These are phyloP conservation scores for Fusarium pilosicola DNA, from an alignment of 2,329 filamentous ascomycete species.

Conservation along the genomic window DNA sequence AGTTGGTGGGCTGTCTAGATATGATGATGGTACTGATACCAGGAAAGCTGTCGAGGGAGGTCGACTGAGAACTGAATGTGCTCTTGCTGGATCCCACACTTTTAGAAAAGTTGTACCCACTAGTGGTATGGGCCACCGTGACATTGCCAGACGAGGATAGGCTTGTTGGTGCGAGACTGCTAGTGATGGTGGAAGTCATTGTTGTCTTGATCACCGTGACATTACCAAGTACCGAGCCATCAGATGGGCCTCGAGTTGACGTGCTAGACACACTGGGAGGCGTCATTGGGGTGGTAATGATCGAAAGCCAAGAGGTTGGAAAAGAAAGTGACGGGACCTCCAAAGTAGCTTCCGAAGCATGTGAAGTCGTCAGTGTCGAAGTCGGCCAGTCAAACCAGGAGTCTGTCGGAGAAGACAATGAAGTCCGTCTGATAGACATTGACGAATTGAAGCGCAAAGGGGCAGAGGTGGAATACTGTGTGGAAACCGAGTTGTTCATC, in stretches of 20 bases:
- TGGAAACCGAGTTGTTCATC: constrained; percentile 3
- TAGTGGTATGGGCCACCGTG: constrained; percentile 18
- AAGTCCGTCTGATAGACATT: background rate
- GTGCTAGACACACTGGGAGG: constrained; percentile 8
- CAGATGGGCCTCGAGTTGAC: background rate
- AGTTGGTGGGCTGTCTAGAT: constrained; percentile 10
- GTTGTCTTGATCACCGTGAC: constrained; percentile 12
- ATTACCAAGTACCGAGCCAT: background rate
- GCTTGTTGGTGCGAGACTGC: constrained; percentile 6
- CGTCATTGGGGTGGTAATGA: constrained; percentile 19
- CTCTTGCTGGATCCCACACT: background rate
- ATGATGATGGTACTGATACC: constrained; percentile 17
- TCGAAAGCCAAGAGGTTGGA: constrained; percentile 7
- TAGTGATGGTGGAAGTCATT: constrained; percentile 30
- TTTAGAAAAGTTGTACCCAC: constrained; percentile 22
- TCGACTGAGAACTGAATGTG: background rate
- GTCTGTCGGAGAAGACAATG: background rate
- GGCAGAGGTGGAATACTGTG: constrained; percentile 7
- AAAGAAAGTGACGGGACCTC: constrained; percentile 7
- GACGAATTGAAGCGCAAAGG: constrained; percentile 11
- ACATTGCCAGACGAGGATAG: constrained; percentile 3
- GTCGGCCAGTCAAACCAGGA: constrained; percentile 32
- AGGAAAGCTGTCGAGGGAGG: constrained; percentile 2
- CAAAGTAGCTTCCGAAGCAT: background rate
- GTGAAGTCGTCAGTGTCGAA: constrained; percentile 11